Base-by-base conservation (phyloP, 495 filamentous ascomycete genomes). In the Aspergillus haitiensis region DNA sequence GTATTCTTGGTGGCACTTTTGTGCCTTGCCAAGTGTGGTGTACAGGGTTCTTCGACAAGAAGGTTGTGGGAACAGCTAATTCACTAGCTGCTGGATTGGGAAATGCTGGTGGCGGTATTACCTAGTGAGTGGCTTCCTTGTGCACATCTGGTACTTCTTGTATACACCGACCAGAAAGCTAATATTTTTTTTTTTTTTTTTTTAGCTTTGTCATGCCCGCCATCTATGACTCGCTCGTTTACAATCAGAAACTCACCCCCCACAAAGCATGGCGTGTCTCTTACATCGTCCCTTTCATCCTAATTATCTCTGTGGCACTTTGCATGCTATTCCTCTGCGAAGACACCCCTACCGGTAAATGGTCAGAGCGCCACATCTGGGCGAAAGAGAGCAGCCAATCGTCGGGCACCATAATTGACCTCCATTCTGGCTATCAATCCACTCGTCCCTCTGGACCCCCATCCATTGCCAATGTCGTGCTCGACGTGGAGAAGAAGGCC, bases 1-100 rank as follows among this genome's bases (percentile, higher is more conserved):
- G 93, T 37, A 96, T 98, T 56, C 82, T 98, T 1, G 93, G 93
- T 34, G 93, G 88, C 0, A 83, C 83, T 6, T 98, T 98, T 62
- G 93, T 98, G 3, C 93, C 93, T 2, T 97, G 93, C 71, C 93
- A 96, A 64, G 93, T 97, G 7, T 98, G 93, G 93, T 90, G 88
- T 33, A 97, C 93, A 0, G 92, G 89, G 2, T 97, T 93, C 79
- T 96, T 94, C 66, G 93, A 98, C 77, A 97, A 96, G 78, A 95
- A 91, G 67, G 84, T 97, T 15, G 90, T 98, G 21, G 93, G 93
- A 36, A 90, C 90, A 5, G 91, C 93, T 57, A 98, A 97, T 67
- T 87, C 91, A 7, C 74, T 98, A 2, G 87, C 92, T 11, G 93
- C 84, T 52, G 93, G 93, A 2, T 86, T 88, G 70, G 93, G 93